Conservation (phyloP, 768 basidiomycete genomes). For the Lentinula edodes region DNA sequence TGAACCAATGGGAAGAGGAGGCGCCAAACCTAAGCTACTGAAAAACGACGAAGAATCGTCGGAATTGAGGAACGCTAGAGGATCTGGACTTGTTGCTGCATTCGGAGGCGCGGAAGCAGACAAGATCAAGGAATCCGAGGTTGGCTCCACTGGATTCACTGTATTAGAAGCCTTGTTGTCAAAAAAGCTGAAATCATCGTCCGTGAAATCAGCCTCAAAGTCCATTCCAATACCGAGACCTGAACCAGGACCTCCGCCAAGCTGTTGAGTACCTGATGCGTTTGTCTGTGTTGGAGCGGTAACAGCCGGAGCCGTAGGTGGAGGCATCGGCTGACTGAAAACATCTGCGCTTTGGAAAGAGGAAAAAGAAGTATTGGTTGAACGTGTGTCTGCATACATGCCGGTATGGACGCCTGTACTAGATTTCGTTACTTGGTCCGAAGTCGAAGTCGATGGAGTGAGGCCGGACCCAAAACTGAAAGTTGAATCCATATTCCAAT, state of each 20-base stretch:
- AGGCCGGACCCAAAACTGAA: not conserved
- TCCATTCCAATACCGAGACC: slow-evolving; percentile 20
- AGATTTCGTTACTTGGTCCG: too few species aligned
- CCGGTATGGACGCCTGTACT: not conserved
- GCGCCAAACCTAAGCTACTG: not conserved
- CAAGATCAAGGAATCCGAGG: slow-evolving; percentile 2
- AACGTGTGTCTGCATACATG: not conserved
- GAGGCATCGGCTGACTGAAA: not conserved
- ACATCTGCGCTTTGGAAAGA: not conserved
- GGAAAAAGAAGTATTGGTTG: not conserved
- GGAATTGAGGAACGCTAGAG: not conserved
- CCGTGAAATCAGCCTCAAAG: slow-evolving; percentile 66
- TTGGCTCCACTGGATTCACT: not conserved
- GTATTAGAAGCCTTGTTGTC: slow-evolving; percentile 43
- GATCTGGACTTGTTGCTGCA: not conserved
- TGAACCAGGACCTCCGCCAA: not conserved
- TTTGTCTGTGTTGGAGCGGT: not conserved
- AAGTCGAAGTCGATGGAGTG: not conserved
- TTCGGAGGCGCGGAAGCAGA: slow-evolving; percentile 12
- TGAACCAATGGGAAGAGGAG: not conserved
- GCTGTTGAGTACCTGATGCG: not conserved
- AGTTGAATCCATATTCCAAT: slow-evolving; percentile 1
- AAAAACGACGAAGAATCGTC: not conserved
- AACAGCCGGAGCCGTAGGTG: not conserved
- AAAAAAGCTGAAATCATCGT: slow-evolving; percentile 88